A percentile compares a stretch with the other conserved stretches of the same genome.
Conservation (phyloP, 2,329 filamentous ascomycete genomes). For the Fusarium nematophilum region DNA sequence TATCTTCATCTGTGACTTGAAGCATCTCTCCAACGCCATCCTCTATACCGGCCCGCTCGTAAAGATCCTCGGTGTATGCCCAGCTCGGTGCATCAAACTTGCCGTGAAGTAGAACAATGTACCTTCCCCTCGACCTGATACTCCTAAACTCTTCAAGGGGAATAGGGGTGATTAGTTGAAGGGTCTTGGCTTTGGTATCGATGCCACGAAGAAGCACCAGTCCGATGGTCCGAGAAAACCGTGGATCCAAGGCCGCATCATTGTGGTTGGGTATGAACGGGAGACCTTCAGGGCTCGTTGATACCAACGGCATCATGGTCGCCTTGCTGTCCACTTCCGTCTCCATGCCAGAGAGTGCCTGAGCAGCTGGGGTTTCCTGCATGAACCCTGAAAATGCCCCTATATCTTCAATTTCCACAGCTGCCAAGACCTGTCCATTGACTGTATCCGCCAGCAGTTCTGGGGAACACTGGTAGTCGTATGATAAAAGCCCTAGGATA, state of each 20-base stretch:
- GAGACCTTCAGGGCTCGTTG: slow-evolving; percentile 60
- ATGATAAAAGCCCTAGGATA: slow-evolving; percentile 74
- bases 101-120: slow-evolving; percentile 73
- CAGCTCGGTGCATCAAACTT: slow-evolving; percentile 76
- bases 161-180: slow-evolving; percentile 76
- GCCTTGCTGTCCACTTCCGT: slow-evolving; percentile 3
- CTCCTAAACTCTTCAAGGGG: slow-evolving; percentile 52
- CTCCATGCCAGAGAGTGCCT: slow-evolving; percentile 32
- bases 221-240: slow-evolving; percentile 68
- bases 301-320: slow-evolving; percentile 8
- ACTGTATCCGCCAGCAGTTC: slow-evolving; percentile 72
- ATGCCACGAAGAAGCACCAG: slow-evolving; percentile 78
- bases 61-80: slow-evolving; percentile 75
- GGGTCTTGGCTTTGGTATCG: slow-evolving; percentile 61
- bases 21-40: slow-evolving; percentile 45
- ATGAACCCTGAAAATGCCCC: slow-evolving; percentile 58
- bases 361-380: not conserved
- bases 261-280: slow-evolving; percentile 70
- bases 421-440: slow-evolving; percentile 76
- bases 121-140: slow-evolving; percentile 54
- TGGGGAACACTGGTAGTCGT: slow-evolving; percentile 71
- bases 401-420: slow-evolving; percentile 69
- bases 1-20: slow-evolving; percentile 51
- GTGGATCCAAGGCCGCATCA: slow-evolving; percentile 69
- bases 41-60: slow-evolving; percentile 50